Conservation (phyloP, 31 red algal genomes). For the Pterothamnion heteromorphum region DNA sequence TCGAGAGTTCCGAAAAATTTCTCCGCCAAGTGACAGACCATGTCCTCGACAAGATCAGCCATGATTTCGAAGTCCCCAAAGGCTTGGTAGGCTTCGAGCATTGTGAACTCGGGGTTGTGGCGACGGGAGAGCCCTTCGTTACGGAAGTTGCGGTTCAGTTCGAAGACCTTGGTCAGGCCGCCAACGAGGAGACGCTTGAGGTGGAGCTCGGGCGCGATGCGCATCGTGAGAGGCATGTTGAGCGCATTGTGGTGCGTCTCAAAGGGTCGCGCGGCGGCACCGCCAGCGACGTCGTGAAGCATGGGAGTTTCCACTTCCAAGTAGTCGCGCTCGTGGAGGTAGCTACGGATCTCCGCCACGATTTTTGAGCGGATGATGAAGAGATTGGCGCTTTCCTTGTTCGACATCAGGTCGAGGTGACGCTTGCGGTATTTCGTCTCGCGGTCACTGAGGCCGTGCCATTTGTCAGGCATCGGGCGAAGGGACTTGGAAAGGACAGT, state of each 20-base stretch:
- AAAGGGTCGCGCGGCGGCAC: constrained; percentile 94
- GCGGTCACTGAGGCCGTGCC: constrained; percentile 86
- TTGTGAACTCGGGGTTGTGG: constrained; percentile 99
- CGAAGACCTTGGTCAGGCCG: constrained; percentile 91
- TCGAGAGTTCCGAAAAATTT: constrained; percentile 55
- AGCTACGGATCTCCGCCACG: constrained; percentile 67
- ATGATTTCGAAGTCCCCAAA: constrained; percentile 83
- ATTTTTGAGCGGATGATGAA: constrained; percentile 75
- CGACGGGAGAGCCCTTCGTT: constrained; percentile 90
- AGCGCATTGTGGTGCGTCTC: constrained; percentile 89
- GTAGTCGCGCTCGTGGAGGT: constrained; percentile 72
- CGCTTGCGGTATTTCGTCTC: constrained; percentile 88
- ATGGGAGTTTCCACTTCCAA: constrained; percentile 95
- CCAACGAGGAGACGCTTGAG: constrained; percentile 92
- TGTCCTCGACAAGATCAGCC: constrained; percentile 80
- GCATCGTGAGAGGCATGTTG: constrained; percentile 67
- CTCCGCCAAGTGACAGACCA: constrained; percentile 51
- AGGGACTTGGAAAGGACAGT: constrained; percentile 88
- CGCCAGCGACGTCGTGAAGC: constrained; percentile 76
- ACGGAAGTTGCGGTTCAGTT: constrained; percentile 83
- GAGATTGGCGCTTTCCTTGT: constrained; percentile 58
- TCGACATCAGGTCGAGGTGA: constrained; percentile 90
- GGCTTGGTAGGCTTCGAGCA: constrained; percentile 89
- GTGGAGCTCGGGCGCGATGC: constrained; percentile 96
- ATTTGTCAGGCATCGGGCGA: constrained; percentile 87